These are phyloP conservation scores for Tuber aestivum DNA, from an alignment of 495 filamentous ascomycete genomes.

Conservation along the genomic window DNA sequence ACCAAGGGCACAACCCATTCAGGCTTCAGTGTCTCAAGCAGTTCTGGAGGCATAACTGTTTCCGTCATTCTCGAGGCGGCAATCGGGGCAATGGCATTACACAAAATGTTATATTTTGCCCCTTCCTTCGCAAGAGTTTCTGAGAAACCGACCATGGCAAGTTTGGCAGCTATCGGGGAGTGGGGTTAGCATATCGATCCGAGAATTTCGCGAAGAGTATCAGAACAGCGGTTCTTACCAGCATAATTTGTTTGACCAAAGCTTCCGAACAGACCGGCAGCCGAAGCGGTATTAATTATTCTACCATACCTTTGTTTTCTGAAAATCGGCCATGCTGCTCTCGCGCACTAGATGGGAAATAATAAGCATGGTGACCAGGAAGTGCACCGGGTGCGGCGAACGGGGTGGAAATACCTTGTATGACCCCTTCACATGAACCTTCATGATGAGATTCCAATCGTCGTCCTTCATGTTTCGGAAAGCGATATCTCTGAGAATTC, in stretches of 20 bases:
- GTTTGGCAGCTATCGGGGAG: conserved; percentile 67
- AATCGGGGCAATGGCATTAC: conserved; percentile 94
- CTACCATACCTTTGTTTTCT: conserved; percentile 97
- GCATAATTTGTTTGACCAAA: conserved; percentile 98
- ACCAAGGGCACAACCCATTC: conserved; percentile 96
- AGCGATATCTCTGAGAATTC: conserved; percentile 90
- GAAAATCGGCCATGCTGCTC: conserved; percentile 96
- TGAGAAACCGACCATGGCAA: conserved; percentile 94
- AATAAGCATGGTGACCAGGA: neutral
- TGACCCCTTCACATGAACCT: conserved; percentile 87
- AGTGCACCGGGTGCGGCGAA: neutral
- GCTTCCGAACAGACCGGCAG: conserved; percentile 89
- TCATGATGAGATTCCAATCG: conserved; percentile 93
- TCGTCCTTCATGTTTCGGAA: conserved; percentile 98
- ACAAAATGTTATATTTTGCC: conserved; percentile 94
- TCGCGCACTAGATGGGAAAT: conserved; percentile 58
- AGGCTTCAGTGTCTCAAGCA: conserved; percentile 81
- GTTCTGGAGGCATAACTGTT: conserved; percentile 93
- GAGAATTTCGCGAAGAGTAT: neutral
- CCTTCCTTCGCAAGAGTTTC: conserved; percentile 98
- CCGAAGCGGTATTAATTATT: conserved; percentile 92
- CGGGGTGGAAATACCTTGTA: conserved; percentile 61
- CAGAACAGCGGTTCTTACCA: conserved; percentile 44
- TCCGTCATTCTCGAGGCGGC: conserved; percentile 96
- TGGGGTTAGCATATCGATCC: conserved; percentile 7